A percentile compares a stretch with the other conserved stretches of the same genome.
These are phyloP conservation scores for Bertia moriformis DNA, from an alignment of 2,329 filamentous ascomycete species.

Conservation along the genomic window DNA sequence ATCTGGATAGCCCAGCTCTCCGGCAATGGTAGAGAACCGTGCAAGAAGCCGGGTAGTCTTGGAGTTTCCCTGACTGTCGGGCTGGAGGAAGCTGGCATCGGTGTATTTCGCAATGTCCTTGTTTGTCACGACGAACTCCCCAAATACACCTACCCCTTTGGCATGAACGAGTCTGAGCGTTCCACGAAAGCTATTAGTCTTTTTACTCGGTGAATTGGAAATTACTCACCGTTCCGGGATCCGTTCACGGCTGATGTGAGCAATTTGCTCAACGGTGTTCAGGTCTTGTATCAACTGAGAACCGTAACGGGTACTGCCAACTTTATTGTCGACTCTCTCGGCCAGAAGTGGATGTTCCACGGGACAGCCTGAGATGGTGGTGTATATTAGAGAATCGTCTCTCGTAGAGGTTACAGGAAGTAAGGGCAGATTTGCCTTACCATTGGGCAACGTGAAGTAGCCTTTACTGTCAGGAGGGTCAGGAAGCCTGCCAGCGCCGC, in stretches of 20 bases:
- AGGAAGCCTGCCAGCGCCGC: background rate
- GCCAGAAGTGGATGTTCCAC: background rate
- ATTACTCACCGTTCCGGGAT: slow-evolving; percentile 36
- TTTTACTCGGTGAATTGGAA: too few species aligned
- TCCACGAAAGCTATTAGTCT: too few species aligned
- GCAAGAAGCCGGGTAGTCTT: slow-evolving; percentile 25
- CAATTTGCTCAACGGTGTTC: slow-evolving; percentile 36
- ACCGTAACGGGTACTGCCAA: too few species aligned
- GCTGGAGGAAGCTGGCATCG: slow-evolving; percentile 33
- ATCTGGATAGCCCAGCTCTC: background rate
- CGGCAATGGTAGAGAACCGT: background rate
- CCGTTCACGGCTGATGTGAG: slow-evolving; percentile 40
- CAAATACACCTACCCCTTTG: slow-evolving; percentile 30
- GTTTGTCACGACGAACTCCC: slow-evolving; percentile 41
- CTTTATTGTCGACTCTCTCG: background rate
- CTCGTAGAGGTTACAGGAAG: too few species aligned
- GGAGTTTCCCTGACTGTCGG: too few species aligned
- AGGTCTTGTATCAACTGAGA: slow-evolving; percentile 28
- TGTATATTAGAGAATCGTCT: too few species aligned
- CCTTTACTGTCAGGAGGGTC: background rate
- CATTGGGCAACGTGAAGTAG: background rate
- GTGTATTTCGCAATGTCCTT: slow-evolving; percentile 40
- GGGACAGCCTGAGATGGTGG: background rate
- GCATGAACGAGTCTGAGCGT: slow-evolving; percentile 33
- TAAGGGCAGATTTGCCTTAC: too few species aligned